Conservation (phyloP, 2,329 filamentous ascomycete genomes). For the Xylariaceae sp. region DNA sequence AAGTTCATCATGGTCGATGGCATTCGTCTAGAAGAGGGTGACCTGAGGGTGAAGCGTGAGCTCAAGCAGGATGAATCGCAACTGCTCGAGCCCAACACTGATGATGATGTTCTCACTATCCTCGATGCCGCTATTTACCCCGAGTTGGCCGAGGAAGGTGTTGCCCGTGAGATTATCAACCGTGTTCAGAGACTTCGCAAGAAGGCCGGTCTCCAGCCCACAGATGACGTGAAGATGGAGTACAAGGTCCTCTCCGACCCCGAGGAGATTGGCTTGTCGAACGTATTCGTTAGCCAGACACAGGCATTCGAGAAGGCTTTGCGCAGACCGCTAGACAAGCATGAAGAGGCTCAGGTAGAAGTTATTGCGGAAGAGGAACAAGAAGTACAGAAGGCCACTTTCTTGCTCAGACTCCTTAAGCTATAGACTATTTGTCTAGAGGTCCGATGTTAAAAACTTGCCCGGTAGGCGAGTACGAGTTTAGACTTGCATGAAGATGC, state of each 20-base stretch:
- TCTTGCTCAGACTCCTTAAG: slow-evolving; percentile 70
- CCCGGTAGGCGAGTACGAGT: too few species aligned
- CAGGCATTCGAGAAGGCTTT: slow-evolving; percentile 69
- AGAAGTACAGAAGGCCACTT: slow-evolving; percentile 76
- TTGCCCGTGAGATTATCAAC: slow-evolving; percentile 89
- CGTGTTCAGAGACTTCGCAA: slow-evolving; percentile 89
- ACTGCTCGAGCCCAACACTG: slow-evolving; percentile 79
- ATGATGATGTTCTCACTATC: slow-evolving; percentile 85
- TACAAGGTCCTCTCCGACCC: slow-evolving; percentile 78
- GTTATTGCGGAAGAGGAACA: slow-evolving; percentile 79
- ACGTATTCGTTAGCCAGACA: slow-evolving; percentile 64
- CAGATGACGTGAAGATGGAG: slow-evolving; percentile 94
- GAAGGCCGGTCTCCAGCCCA: slow-evolving; percentile 83
- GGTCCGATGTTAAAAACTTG: neutral
- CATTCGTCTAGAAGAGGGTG: slow-evolving; percentile 74
- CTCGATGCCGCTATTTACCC: slow-evolving; percentile 79
- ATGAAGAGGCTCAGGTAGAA: slow-evolving; percentile 53
- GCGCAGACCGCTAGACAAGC: slow-evolving; percentile 69
- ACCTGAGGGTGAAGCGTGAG: slow-evolving; percentile 76
- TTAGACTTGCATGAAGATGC: neutral
- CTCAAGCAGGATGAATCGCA: slow-evolving; percentile 69
- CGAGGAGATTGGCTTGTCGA: slow-evolving; percentile 65
- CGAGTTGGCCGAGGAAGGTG: slow-evolving; percentile 79
- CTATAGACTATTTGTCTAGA: slow-evolving; percentile 42
- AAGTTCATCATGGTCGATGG: slow-evolving; percentile 79